Evolutionary conservation across 106 monocot species (phyloP).

Genomic region (Platanthera guangdongensis): DNA sequence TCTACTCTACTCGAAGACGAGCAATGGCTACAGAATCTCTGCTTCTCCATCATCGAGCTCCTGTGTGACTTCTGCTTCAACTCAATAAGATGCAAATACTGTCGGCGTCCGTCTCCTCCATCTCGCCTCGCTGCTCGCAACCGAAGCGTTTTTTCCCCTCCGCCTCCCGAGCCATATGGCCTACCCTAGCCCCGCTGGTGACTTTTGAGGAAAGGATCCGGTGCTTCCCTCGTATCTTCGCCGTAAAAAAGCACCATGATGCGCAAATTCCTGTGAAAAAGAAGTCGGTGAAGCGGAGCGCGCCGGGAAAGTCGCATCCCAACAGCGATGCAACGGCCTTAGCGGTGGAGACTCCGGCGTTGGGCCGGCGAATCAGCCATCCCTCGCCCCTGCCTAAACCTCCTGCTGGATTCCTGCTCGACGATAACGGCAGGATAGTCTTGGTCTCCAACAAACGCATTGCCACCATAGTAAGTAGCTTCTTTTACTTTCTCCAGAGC

Average conservation of each 20-base stretch:
- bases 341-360: conserved; percentile 6
- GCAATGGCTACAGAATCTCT: not conserved
- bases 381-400: conserved; percentile 70
- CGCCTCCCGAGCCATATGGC: not conserved
- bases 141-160: not conserved
- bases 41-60: not conserved
- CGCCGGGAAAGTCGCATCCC: conserved; percentile 14
- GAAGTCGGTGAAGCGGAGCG: conserved; percentile 15
- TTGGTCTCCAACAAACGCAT: conserved; percentile 61
- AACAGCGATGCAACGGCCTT: conserved; percentile 6
- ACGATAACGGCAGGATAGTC: conserved; percentile 55
- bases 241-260: conserved; percentile 37
- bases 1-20: not conserved
- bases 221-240: conserved; percentile 8
- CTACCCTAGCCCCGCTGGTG: not conserved
- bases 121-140: not conserved
- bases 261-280: conserved; percentile 19
- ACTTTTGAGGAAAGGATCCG: not conserved
- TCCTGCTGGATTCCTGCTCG: conserved; percentile 82
- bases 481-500: not conserved
- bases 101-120: not conserved
- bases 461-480: conserved; percentile 54
- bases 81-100: not conserved
- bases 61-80: not conserved
- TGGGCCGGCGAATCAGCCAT: not conserved